phyloP scores from a whole-genome alignment of 1,139 yeast species.

The Candida sanyaensis region DNA sequence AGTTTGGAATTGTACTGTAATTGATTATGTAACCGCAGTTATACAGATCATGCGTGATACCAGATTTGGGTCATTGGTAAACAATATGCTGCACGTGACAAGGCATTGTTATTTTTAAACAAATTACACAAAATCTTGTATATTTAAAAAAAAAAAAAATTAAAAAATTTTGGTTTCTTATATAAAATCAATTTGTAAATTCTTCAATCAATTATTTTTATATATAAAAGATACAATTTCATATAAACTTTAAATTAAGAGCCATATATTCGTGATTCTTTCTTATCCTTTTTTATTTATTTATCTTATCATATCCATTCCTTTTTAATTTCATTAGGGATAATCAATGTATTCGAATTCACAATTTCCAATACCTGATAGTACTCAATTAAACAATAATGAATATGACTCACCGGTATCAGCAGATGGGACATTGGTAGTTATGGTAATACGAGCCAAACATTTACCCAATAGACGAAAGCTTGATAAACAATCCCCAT shows the following conservation, averaged over 20 bases:
- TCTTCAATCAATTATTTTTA: neutral
- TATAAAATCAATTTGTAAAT: neutral
- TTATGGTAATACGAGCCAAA: constrained; percentile 55
- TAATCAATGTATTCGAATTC: constrained; percentile 3
- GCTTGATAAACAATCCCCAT: constrained; percentile 88
- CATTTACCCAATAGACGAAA: constrained; percentile 83
- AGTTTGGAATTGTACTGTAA: no score
- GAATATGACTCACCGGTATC: constrained; percentile 26
- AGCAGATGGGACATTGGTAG: constrained; percentile 49
- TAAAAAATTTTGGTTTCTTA: no score
- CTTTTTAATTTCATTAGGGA: no score
- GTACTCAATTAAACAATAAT: neutral
- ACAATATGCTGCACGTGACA: neutral
- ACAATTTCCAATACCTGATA: neutral
- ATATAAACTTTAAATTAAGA: no score
- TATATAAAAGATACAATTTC: no score
- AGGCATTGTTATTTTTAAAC: neutral
- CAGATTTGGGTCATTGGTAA: neutral
- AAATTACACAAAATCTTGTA: neutral
- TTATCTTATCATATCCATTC: no score
- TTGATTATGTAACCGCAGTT: neutral
- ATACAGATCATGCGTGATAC: neutral
- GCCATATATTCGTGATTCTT: neutral
- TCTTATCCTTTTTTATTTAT: neutral
- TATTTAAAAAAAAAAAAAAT: no score